Base-by-base conservation (phyloP, 768 basidiomycete genomes). In the Hebeloma cylindrosporum region DNA sequence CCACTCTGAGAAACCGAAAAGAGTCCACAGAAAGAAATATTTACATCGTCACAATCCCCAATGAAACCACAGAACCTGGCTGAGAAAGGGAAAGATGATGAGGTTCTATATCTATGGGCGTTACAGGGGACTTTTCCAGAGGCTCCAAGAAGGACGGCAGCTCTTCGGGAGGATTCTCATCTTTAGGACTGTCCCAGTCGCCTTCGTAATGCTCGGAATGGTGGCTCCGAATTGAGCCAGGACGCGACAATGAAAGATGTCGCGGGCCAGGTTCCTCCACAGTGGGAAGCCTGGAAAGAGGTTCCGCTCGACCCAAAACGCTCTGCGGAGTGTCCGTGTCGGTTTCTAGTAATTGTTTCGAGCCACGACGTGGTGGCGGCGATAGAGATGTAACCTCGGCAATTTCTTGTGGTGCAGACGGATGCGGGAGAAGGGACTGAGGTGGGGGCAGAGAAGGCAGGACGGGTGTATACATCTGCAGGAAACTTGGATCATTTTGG, bases 361-460 rank as follows among this genome's bases (percentile, higher is more conserved):
- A 83, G 28, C 74, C 71, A 22, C 78, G 73, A 28, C 84, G 77
- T 18, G 83, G 84, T 1, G 83, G 82, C 4, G 83, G 83, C 5
- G 81, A 78, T 22, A 86, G 64, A 7, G 83, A 42, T 3, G 62
- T 63, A 50, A 67, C 49, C 48, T 66, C 68, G 2, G 52, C 53
- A 7, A 51, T 30, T 36, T 65, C 55, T 38, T 61, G 57, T 20
- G 53, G 53, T 9, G 50, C 45, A 3, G 43, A 28, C 7, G 40
- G 40, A 14, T 36, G 40, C 17, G 52, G 33, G 21, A 45, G 62
- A 57, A 52, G 46, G 49, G 49, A 41, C 21, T 57, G 61, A 7
- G 67, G 66, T 8, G 63, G 62, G 11, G 65, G 54, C 18, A 67
- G 59, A n/a, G 60, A 30, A 16, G 73, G 69, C 39, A 72, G 67